Evolutionary conservation across 257 asterid genomes (phyloP).

Genomic region (Ilex aquifolium): DNA sequence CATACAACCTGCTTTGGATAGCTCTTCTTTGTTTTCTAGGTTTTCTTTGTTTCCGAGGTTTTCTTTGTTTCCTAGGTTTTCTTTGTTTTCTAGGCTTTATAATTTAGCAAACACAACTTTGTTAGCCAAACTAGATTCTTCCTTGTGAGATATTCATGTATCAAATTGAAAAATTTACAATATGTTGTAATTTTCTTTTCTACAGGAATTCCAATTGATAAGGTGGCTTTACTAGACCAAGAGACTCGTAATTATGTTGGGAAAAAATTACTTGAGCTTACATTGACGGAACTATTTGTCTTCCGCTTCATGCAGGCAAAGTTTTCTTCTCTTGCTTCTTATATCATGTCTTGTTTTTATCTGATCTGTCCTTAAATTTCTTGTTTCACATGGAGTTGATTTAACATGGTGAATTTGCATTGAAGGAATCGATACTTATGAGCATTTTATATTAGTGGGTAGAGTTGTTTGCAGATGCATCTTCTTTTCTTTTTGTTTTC

Average conservation of each 20-base stretch:
- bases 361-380: not conserved
- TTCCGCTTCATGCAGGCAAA: constrained; percentile 95
- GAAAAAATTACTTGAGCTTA: constrained; percentile 75
- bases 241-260: constrained; percentile 85
- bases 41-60: too few relatives aligned
- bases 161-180: too few relatives aligned
- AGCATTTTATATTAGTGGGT: constrained; percentile 1
- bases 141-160: too few relatives aligned
- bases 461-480: not conserved
- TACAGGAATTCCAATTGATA: constrained; percentile 84
- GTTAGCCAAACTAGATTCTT: too few relatives aligned
- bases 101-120: too few relatives aligned
- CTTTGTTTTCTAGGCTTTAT: too few relatives aligned
- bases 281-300: constrained; percentile 71
- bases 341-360: not conserved
- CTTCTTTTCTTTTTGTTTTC: not conserved
- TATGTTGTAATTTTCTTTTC: not conserved
- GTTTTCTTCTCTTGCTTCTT: constrained; percentile 14
- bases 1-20: too few relatives aligned
- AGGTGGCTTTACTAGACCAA: constrained; percentile 73
- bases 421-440: not conserved
- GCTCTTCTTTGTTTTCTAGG: too few relatives aligned
- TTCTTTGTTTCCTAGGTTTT: too few relatives aligned
- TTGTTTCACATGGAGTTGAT: not conserved
- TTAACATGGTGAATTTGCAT: not conserved